A percentile compares a stretch with the other conserved stretches of the same genome.
These are phyloP conservation scores for Histomonas meleagridis DNA, from an alignment of 208 protist species.

Conservation along the genomic window DNA sequence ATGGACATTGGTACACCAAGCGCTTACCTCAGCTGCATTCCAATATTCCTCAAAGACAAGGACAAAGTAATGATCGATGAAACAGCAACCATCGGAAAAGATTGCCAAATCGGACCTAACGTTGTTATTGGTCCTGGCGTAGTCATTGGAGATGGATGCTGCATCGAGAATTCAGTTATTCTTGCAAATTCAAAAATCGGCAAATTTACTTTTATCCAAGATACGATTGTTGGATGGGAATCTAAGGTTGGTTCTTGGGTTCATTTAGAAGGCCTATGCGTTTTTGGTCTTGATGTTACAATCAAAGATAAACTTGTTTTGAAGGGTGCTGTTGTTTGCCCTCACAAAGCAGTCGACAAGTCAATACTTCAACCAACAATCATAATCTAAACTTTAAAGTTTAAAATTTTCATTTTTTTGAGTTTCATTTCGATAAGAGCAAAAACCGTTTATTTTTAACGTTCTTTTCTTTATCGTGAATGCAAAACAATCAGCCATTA, in stretches of 20 bases:
- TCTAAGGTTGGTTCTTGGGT: conserved; percentile 36
- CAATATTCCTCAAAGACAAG: background rate
- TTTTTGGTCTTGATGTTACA: background rate
- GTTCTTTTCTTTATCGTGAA: too few relatives aligned
- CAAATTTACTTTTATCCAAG: background rate
- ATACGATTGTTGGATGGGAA: conserved; percentile 42
- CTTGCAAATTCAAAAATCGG: background rate
- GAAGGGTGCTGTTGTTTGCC: background rate
- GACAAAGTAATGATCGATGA: conserved; percentile 53
- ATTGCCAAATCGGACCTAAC: conserved; percentile 77
- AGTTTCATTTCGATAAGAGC: too few relatives aligned
- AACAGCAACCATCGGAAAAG: conserved; percentile 70
- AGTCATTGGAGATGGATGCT: conserved; percentile 64
- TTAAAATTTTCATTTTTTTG: too few relatives aligned
- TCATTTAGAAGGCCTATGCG: background rate
- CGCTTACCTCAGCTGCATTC: conserved; percentile 55
- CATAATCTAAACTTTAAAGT: background rate
- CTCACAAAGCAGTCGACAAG: background rate
- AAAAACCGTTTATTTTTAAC: too few relatives aligned
- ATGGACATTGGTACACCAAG: conserved; percentile 88
- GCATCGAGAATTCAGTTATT: conserved; percentile 35
- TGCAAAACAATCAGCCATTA: too few relatives aligned
- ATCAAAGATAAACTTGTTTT: background rate
- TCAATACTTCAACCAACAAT: background rate
- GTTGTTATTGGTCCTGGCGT: conserved; percentile 77